Evolutionary conservation across 1,139 yeast species (phyloP).

Genomic region (Hemisphaericaspora xylanilytica): DNA sequence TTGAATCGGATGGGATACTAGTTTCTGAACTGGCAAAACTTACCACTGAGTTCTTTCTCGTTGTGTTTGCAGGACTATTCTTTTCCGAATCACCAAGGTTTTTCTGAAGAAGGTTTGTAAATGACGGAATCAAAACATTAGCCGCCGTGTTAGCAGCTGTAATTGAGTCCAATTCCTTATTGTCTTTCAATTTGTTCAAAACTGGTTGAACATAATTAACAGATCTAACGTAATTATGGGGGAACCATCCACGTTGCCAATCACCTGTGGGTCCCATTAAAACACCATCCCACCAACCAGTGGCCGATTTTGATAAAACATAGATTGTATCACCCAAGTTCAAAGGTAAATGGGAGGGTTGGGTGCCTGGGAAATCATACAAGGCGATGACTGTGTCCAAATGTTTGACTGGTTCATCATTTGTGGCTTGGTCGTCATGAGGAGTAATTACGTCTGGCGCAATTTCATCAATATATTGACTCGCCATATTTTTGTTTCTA

Average conservation of each 20-base stretch:
- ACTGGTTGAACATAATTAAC: conserved; percentile 50
- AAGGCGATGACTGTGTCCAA: conserved; percentile 52
- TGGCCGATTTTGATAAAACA: conserved; percentile 50
- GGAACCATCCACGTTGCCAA: conserved; percentile 71
- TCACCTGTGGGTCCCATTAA: conserved; percentile 39
- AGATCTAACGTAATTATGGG: conserved; percentile 54
- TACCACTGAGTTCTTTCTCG: conserved; percentile 47
- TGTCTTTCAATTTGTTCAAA: conserved; percentile 36
- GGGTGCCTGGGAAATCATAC: conserved; percentile 50
- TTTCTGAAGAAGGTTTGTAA: conserved; percentile 40
- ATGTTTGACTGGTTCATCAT: conserved; percentile 32
- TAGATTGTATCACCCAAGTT: conserved; percentile 51
- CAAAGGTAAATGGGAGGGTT: conserved; percentile 45
- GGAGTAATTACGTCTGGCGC: conserved; percentile 42
- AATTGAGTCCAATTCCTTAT: conserved; percentile 43
- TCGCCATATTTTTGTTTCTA: too few relatives aligned
- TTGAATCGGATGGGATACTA: conserved; percentile 22
- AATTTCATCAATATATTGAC: conserved; percentile 27
- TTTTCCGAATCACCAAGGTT: conserved; percentile 33
- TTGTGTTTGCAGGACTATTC: conserved; percentile 29
- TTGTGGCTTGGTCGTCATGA: conserved; percentile 20
- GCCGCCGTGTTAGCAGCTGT: conserved; percentile 54
- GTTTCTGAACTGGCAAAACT: conserved; percentile 47
- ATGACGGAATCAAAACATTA: conserved; percentile 46
- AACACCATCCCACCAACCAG: conserved; percentile 83